Base-by-base conservation (phyloP, 257 asterid genomes). In the Eustoma russellianum region DNA sequence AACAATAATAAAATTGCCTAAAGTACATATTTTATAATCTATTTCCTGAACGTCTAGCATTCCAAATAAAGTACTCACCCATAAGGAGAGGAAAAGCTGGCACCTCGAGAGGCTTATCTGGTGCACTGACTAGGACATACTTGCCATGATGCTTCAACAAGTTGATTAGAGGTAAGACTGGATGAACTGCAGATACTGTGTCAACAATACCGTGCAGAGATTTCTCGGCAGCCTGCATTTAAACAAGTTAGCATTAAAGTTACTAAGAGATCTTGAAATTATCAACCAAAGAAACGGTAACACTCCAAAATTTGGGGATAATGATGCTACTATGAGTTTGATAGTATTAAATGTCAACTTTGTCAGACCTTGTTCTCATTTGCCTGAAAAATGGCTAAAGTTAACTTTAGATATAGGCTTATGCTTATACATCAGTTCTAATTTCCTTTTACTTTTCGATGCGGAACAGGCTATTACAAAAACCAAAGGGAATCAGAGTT, bases 171-270 rank as follows among this genome's bases (percentile, higher is more conserved):
- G 91, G 78, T 48, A 63, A 40, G 35, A 76, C 1, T 2, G 80
- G 52, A 56, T 82, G 92, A 43, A 13, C 6, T 10, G 84, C 87
- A 2, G 87, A 61, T 34, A 79, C 79, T 0, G 84, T 82, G 45
- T 79, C 80, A 9, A 81, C 66, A 50, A 81, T 73, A 16, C 81
- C 81, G 41, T 81, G 79, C 64, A 78, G 40, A 16, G 75, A 75
- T 41, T 75, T 70, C n/a, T 47, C 49, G 34, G 77, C 85, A 56
- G 78, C 78, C 90, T 81, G 63, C 13, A n/a, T 7, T 15, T 7
- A 4, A 4, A 24, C 30, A 24, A 24, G 30, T 24, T 24, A 24
- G 30, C 30, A n/a, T n/a, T 1, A 24, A 24, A 24, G 30, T 24
- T 24, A 24, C 38, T 8, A 34, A 24, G 13, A 5, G n/a, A 44